phyloP scores from a whole-genome alignment of 352 stramenopile genomes.

The Phytopythium sindhum region DNA sequence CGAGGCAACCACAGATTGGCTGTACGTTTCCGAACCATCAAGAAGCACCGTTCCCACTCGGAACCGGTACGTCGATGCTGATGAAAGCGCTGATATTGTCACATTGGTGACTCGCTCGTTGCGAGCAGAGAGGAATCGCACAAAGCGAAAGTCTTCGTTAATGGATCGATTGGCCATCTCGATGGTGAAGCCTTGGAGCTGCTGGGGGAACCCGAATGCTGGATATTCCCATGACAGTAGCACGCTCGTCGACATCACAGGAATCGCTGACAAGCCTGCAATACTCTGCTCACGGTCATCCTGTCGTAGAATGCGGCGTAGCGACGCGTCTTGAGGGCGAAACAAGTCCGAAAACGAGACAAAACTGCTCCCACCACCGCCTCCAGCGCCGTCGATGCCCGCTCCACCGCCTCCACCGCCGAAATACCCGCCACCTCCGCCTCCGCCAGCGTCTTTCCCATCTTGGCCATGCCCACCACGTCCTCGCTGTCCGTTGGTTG shows the following conservation, averaged over 20 bases:
- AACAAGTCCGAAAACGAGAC: constrained; percentile 22
- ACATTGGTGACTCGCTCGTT: constrained; percentile 9
- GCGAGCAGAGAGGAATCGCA: constrained; percentile 21
- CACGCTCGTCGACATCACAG: constrained; percentile 34
- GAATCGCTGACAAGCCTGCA: constrained; percentile 13
- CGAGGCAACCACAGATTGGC: constrained; percentile 23
- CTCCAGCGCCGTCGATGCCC: constrained; percentile 55
- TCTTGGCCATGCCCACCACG: constrained; percentile 64
- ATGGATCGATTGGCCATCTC: constrained; percentile 58
- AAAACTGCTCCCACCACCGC: constrained; percentile 64
- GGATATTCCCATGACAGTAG: constrained; percentile 36
- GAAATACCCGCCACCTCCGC: constrained; percentile 70
- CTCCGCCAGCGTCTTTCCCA: constrained; percentile 73
- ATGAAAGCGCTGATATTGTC: constrained; percentile 21
- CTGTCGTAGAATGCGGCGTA: constrained; percentile 14
- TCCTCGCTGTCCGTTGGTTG: constrained; percentile 34
- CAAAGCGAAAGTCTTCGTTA: constrained; percentile 55
- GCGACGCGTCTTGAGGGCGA: constrained; percentile 8
- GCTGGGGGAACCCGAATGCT: constrained; percentile 32
- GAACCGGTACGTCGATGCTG: constrained; percentile 44
- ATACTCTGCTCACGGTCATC: constrained; percentile 23
- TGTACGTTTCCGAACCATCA: constrained; percentile 33
- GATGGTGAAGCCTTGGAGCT: constrained; percentile 43
- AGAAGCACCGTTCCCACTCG: constrained; percentile 47
- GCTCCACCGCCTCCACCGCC: constrained; percentile 67